These are phyloP conservation scores for Lachnum nothofagi DNA, from an alignment of 2,329 filamentous ascomycete genomes.

Conservation along the genomic window DNA sequence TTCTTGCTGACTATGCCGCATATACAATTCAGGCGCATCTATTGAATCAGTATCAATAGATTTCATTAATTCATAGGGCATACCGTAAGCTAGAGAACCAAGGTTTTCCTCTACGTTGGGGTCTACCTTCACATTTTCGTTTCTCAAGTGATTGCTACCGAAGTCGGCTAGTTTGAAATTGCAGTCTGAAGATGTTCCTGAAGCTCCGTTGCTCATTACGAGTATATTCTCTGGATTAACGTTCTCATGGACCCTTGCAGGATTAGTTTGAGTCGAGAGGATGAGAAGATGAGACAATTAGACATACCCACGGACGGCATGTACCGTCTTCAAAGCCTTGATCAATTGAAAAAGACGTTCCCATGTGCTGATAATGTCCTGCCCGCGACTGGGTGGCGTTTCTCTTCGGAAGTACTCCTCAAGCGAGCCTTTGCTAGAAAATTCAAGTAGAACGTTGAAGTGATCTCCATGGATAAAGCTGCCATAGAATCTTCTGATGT, in stretches of 20 bases:
- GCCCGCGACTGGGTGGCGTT: constrained; percentile 23
- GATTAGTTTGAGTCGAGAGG: constrained; percentile 10
- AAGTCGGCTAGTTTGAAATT: constrained; percentile 32
- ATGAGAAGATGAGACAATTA: neutral
- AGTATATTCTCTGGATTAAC: constrained; percentile 34
- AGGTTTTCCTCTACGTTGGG: no score
- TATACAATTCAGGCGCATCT: constrained; percentile 32
- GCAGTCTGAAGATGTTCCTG: constrained; percentile 22
- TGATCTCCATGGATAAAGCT: constrained; percentile 26
- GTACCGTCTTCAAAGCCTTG: constrained; percentile 27
- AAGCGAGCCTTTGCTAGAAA: constrained; percentile 33
- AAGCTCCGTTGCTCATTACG: constrained; percentile 22
- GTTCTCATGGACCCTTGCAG: constrained; percentile 34
- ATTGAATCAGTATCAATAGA: neutral
- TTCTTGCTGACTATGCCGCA: constrained; percentile 5
- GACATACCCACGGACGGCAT: constrained; percentile 16
- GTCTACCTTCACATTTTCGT: no score
- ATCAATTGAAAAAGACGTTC: constrained; percentile 29
- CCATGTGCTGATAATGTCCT: constrained; percentile 34
- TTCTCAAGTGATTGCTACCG: constrained; percentile 22
- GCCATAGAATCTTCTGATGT: constrained; percentile 30
- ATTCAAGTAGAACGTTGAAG: constrained; percentile 35
- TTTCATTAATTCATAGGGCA: no score
- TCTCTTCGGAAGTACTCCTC: constrained; percentile 30
- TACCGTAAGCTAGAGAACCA: constrained; percentile 20